Evolutionary conservation across 331 rosid genomes (phyloP), one percentile per base, ranked within the genome.

Genomic region (Rhamnella rubrinervis): DNA sequence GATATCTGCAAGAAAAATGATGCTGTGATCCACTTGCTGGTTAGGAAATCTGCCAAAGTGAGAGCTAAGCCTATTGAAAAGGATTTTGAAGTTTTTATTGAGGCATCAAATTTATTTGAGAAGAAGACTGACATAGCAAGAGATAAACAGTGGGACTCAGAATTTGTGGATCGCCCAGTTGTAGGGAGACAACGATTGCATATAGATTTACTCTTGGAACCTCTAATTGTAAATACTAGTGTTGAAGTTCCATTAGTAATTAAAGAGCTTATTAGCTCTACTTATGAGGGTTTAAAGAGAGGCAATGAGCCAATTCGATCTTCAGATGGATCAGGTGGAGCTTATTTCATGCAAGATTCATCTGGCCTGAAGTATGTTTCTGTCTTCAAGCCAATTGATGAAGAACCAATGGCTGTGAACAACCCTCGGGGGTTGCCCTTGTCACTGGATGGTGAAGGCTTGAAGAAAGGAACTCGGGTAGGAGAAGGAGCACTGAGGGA

Each of bases 251-350:
- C 90, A 16, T 52, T 12, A 53, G 77, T 81, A 64, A 76, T 86
- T 66, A 74, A 77, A 69, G 71, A 86, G 62, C 85, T 89, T 47
- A 73, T 86, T 75, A 81, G 75, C 71, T 59, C 50, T 55, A 84
- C 92, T 61, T 77, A 51, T 57, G 79, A 77, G 64, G 96, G 92
- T 55, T 66, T 89, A 72, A 87, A 77, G 72, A 82, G 52, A 63
- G 92, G 87, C 8, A 23, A 67, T 26, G 75, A 79, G 66, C 92
- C 92, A 11, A 69, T 89, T 70, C 87, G 13, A 61, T 86, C 92
- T 39, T 79, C 90, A 41, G 88, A 89, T 78, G 96, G 92, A 61
- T 78, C 87, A 9, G 96, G 96, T 65, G 96, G 96, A 37, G 85
- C 84, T 72, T 89, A 89, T 72, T 84, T 89, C 65, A 86, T 84